These are phyloP conservation scores for Sarcomyxa edulis DNA, from an alignment of 768 basidiomycete species.

Conservation along the genomic window DNA sequence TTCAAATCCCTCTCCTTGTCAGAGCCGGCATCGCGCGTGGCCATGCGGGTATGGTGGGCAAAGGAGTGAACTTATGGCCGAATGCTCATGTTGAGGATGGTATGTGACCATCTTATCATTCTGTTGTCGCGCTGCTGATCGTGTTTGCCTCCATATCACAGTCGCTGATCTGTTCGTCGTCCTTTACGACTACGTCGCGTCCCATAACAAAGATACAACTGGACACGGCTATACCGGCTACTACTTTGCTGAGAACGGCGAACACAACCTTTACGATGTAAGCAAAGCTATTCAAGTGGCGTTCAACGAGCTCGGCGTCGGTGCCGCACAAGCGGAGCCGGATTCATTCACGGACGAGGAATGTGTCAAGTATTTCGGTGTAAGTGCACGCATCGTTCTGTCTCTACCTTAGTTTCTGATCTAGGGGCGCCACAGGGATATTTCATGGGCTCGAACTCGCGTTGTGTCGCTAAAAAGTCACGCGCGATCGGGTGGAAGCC, in stretches of 20 bases:
- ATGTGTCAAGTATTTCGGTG: conserved; percentile 9
- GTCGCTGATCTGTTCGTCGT: conserved; percentile 14
- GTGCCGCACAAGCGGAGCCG: conserved; percentile 13
- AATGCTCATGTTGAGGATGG: conserved; percentile 19
- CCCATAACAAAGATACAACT: conserved; percentile 9
- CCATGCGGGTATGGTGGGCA: conserved; percentile 18
- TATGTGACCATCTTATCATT: conserved; percentile 4
- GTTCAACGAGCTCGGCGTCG: conserved; percentile 12
- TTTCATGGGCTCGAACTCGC: conserved; percentile 19
- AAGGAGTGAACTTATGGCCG: conserved; percentile 22
- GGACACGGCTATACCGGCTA: conserved; percentile 18
- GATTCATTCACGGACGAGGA: conserved; percentile 14
- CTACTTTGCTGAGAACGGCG: conserved; percentile 18
- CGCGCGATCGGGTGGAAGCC: conserved; percentile 22
- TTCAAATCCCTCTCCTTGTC: conserved; percentile 33
- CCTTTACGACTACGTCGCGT: conserved; percentile 12
- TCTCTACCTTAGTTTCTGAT: not conserved
- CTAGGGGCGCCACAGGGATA: conserved; percentile 6
- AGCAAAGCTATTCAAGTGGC: conserved; percentile 7
- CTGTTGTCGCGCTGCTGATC: not conserved
- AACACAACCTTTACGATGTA: conserved; percentile 14
- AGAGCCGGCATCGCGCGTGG: conserved; percentile 25
- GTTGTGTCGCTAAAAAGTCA: conserved; percentile 15
- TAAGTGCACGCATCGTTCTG: too few relatives aligned
- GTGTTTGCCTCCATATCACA: not conserved